phyloP scores from a whole-genome alignment of 2,329 filamentous ascomycete species.

The Apiospora malaysiana region DNA sequence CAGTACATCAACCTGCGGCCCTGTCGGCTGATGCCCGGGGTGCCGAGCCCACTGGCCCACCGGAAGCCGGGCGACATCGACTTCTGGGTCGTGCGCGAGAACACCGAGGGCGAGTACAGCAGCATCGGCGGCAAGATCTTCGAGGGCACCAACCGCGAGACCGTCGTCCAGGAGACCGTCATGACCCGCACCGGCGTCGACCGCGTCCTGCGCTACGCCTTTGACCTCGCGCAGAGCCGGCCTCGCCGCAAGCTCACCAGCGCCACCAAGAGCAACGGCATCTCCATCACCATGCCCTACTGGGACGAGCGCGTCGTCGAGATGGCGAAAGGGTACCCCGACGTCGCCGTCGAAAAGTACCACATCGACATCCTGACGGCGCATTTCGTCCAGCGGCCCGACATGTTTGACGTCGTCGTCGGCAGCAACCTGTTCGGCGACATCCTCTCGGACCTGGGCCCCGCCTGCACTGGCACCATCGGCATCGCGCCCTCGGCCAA shows the following conservation, averaged over 20 bases:
- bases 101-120: constrained; percentile 69
- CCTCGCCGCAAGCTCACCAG: constrained; percentile 63
- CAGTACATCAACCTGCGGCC: constrained; percentile 74
- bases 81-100: constrained; percentile 70
- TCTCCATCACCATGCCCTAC: constrained; percentile 68
- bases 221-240: constrained; percentile 61
- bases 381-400: constrained; percentile 63
- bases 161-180: constrained; percentile 64
- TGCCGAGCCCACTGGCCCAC: constrained; percentile 60
- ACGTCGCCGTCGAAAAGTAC: constrained; percentile 66
- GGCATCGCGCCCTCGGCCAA: constrained; percentile 70
- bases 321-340: constrained; percentile 59
- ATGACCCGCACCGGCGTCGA: constrained; percentile 65
- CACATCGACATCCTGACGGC: constrained; percentile 69
- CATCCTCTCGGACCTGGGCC: constrained; percentile 68
- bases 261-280: constrained; percentile 71
- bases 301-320: constrained; percentile 65
- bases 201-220: constrained; percentile 65
- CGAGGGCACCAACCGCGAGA: constrained; percentile 62
- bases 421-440: constrained; percentile 66
- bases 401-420: constrained; percentile 65
- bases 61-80: constrained; percentile 64
- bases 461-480: constrained; percentile 68
- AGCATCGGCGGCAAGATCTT: constrained; percentile 67
- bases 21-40: constrained; percentile 65